These are phyloP conservation scores for Prunus mongolica DNA, from an alignment of 306 rosid species.

Conservation along the genomic window DNA sequence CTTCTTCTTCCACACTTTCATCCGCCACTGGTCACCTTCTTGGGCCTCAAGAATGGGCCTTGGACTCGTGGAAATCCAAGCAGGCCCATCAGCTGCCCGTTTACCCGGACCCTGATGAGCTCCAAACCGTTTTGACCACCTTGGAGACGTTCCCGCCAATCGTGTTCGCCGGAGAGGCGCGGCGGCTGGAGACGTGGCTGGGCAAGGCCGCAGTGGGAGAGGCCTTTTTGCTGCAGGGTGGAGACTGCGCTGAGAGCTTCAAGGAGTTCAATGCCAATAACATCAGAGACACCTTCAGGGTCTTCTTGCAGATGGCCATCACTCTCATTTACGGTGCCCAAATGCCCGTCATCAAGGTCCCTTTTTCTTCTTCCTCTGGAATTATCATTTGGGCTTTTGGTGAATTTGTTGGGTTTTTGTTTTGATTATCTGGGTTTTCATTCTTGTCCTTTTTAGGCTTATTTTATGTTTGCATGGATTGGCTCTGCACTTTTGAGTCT, in stretches of 20 bases:
- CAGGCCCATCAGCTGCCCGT: conserved; percentile 37
- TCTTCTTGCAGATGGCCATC: conserved; percentile 38
- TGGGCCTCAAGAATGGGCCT: conserved; percentile 20
- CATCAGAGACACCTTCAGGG: conserved; percentile 35
- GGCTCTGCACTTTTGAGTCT: background rate
- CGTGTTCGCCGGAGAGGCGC: conserved; percentile 43
- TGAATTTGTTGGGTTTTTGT: background rate
- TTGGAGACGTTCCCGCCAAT: conserved; percentile 38
- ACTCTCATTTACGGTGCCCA: conserved; percentile 36
- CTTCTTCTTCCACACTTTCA: background rate
- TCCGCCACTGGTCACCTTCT: background rate
- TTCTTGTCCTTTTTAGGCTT: background rate
- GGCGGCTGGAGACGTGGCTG: conserved; percentile 33
- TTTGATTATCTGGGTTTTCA: background rate
- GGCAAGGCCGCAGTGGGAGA: conserved; percentile 41
- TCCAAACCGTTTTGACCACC: conserved; percentile 25
- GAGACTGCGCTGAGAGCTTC: conserved; percentile 78
- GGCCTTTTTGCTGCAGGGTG: conserved; percentile 43
- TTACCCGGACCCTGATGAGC: conserved; percentile 34
- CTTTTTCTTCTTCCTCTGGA: background rate
- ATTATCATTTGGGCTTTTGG: background rate
- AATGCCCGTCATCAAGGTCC: conserved; percentile 37
- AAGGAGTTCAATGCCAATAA: conserved; percentile 64
- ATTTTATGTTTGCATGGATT: background rate
- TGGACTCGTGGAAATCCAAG: conserved; percentile 41